Conservation (phyloP, 306 rosid genomes). For the Echinosophora koreensis region DNA sequence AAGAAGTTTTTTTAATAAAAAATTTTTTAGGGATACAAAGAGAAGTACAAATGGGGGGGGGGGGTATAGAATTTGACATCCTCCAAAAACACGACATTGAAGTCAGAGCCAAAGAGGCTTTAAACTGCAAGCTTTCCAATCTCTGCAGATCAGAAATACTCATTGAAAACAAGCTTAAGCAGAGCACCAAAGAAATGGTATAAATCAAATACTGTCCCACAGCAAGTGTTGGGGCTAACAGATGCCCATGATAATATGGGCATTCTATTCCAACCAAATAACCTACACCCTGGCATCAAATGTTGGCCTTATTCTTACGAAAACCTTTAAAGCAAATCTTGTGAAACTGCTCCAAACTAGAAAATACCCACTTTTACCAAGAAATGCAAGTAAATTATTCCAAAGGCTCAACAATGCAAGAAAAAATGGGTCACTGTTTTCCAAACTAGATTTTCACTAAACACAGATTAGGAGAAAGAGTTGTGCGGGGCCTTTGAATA, state of each 20-base stretch:
- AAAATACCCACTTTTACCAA: neutral
- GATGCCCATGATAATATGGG: neutral
- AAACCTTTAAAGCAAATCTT: neutral
- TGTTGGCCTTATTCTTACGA: neutral
- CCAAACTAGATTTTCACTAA: neutral
- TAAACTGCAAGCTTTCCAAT: constrained; percentile 9
- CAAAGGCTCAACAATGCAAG: neutral
- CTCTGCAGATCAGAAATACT: constrained; percentile 14
- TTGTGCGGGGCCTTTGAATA: neutral
- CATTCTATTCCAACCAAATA: neutral
- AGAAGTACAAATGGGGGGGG: neutral
- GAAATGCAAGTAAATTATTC: neutral
- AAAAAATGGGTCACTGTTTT: neutral
- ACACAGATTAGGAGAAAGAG: neutral
- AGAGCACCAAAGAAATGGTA: constrained; percentile 15
- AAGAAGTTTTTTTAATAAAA: neutral
- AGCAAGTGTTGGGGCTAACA: constrained; percentile 20
- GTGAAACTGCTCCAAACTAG: neutral
- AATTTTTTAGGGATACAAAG: neutral
- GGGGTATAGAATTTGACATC: neutral
- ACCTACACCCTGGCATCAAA: neutral
- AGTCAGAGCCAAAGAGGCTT: constrained; percentile 20
- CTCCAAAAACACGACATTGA: constrained; percentile 1
- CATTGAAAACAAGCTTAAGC: constrained; percentile 23
- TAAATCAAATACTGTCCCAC: neutral